phyloP scores from a whole-genome alignment of 345 rosid species.

The Physaria fendleri region DNA sequence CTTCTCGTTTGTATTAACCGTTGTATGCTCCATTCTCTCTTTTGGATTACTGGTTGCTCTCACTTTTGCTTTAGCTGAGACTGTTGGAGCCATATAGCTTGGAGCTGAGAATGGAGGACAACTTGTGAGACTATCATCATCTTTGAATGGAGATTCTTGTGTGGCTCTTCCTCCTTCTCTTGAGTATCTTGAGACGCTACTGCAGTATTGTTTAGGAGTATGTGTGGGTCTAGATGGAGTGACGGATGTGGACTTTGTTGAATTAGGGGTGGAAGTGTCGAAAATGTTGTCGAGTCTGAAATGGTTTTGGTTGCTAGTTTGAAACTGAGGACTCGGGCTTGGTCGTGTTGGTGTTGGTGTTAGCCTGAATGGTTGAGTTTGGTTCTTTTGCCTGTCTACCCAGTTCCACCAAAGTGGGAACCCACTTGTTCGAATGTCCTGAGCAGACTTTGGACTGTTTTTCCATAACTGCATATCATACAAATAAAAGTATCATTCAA shows the following conservation, averaged over 20 bases:
- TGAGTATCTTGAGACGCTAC: conserved; percentile 48
- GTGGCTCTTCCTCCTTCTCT: conserved; percentile 53
- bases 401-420: conserved; percentile 99
- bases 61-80: conserved; percentile 70
- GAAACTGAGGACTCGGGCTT: conserved; percentile 48
- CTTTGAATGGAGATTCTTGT: conserved; percentile 60
- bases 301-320: conserved; percentile 35
- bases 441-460: conserved; percentile 46
- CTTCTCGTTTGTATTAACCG: conserved; percentile 45
- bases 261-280: conserved; percentile 69
- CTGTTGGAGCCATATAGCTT: conserved; percentile 82
- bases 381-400: conserved; percentile 63
- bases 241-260: conserved; percentile 55
- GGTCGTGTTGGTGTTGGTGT: conserved; percentile 32
- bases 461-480: conserved; percentile 46
- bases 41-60: conserved; percentile 70
- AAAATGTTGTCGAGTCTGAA: conserved; percentile 39
- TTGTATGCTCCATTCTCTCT: conserved; percentile 57
- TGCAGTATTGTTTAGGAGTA: conserved; percentile 45
- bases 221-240: conserved; percentile 38
- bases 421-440: conserved; percentile 52
- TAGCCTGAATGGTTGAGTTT: conserved; percentile 25
- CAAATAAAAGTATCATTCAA: too few relatives aligned
- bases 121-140: conserved; percentile 89
- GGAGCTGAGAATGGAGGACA: conserved; percentile 90